These are phyloP conservation scores for Alternaria gaisen DNA, from an alignment of 2,329 filamentous ascomycete genomes.

Conservation along the genomic window DNA sequence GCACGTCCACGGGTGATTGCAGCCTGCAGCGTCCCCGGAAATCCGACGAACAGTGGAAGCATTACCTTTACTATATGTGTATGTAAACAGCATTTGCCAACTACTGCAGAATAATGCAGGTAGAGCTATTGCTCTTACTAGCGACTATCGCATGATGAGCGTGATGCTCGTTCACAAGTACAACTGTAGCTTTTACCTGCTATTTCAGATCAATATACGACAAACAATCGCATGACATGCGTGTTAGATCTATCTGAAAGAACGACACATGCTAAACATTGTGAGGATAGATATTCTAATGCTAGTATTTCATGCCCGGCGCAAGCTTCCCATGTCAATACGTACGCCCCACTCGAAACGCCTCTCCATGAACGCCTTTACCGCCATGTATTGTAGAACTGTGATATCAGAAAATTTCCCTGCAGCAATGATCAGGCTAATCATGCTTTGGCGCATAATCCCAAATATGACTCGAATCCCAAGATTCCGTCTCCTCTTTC, in stretches of 20 bases:
- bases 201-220: too few relatives aligned
- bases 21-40: background rate
- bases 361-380: slow-evolving; percentile 18
- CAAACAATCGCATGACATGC: too few relatives aligned
- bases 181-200: too few relatives aligned
- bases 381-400: background rate
- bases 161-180: too few relatives aligned
- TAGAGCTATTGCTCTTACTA: too few relatives aligned
- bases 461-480: slow-evolving; percentile 47
- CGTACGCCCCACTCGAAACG: slow-evolving; percentile 13
- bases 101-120: too few relatives aligned
- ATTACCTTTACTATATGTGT: background rate
- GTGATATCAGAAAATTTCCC: background rate
- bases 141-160: too few relatives aligned
- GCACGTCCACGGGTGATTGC: background rate
- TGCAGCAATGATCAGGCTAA: slow-evolving; percentile 1
- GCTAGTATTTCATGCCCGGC: background rate
- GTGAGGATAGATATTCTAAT: background rate
- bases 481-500: slow-evolving; percentile 47
- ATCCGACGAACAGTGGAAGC: background rate
- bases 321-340: background rate
- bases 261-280: background rate
- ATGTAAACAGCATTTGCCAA: too few relatives aligned
- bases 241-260: fast-evolving
- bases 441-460: slow-evolving; percentile 44